Percentiles rank a stretch among this genome's conserved stretches.
These are phyloP conservation scores for Raphidocelis subcapitata DNA, from an alignment of 139 green algal species.

Conservation along the genomic window DNA sequence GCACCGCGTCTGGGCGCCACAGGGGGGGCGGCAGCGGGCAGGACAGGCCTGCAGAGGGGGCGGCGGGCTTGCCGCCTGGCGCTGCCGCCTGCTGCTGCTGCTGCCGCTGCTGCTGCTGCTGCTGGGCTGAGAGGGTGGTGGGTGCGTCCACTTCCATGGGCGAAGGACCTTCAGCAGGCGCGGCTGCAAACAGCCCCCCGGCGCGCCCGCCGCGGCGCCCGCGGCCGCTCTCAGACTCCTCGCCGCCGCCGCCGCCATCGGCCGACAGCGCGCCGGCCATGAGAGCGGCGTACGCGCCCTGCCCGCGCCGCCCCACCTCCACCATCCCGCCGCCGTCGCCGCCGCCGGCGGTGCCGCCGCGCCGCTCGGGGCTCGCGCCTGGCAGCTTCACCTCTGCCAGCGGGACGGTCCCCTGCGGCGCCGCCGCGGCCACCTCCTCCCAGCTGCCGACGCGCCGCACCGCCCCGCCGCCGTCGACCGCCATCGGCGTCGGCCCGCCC, in stretches of 20 bases:
- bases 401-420: background rate
- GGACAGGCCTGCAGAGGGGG: too few relatives aligned
- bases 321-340: background rate
- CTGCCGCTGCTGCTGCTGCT: slow-evolving; percentile 8
- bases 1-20: too few relatives aligned
- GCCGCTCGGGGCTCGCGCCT: background rate
- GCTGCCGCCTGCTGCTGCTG: background rate
- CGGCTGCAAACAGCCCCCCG: background rate
- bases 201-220: too few relatives aligned
- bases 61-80: too few relatives aligned
- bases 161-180: background rate
- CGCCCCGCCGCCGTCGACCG: too few relatives aligned
- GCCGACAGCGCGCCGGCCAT: slow-evolving; percentile 7
- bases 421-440: background rate
- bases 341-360: background rate
- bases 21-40: too few relatives aligned
- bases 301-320: background rate
- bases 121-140: background rate
- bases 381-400: background rate
- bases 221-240: too few relatives aligned
- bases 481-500: too few relatives aligned
- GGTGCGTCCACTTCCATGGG: background rate
- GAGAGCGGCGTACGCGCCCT: slow-evolving; percentile 23
- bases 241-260: too few relatives aligned
- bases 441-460: too few relatives aligned